Evolutionary conservation across 1,284 basidiomycete species (phyloP).

Genomic region (Leccinum pachyderme): DNA sequence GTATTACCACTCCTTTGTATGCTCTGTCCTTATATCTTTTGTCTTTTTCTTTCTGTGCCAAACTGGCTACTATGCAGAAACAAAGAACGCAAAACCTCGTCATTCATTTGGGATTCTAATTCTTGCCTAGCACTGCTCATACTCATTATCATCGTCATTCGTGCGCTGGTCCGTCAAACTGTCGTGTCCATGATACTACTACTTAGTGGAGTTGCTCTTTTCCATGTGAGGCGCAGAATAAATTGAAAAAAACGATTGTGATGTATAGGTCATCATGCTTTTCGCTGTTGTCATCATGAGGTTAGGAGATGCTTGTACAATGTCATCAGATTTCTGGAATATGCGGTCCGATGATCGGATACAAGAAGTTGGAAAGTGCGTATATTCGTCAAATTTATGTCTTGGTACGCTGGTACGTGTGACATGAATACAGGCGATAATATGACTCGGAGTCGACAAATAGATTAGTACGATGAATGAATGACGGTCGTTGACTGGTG

Average conservation of each 20-base stretch:
- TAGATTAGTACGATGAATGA: neutral
- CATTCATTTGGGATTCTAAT: constrained; percentile 11
- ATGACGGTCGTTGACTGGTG: neutral
- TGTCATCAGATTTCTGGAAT: neutral
- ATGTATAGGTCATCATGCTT: neutral
- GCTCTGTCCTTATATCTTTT: neutral
- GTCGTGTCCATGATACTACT: neutral
- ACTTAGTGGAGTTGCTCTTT: neutral
- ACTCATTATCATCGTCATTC: neutral
- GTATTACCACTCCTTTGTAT: constrained; percentile 29
- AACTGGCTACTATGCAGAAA: constrained; percentile 4
- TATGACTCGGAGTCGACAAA: neutral
- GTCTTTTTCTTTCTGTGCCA: constrained; percentile 9
- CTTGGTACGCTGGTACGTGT: neutral
- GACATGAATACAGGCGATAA: neutral
- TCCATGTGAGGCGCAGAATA: neutral
- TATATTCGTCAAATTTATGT: neutral
- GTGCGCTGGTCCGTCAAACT: neutral
- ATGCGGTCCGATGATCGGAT: neutral
- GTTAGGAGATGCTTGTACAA: neutral
- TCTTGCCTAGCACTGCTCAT: neutral
- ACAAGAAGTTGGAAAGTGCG: neutral
- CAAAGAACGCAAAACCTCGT: constrained; percentile 10
- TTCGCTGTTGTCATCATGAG: neutral
- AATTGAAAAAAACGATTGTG: neutral